Base-by-base conservation (phyloP, 345 rosid species). In the Raphanus sativus region DNA sequence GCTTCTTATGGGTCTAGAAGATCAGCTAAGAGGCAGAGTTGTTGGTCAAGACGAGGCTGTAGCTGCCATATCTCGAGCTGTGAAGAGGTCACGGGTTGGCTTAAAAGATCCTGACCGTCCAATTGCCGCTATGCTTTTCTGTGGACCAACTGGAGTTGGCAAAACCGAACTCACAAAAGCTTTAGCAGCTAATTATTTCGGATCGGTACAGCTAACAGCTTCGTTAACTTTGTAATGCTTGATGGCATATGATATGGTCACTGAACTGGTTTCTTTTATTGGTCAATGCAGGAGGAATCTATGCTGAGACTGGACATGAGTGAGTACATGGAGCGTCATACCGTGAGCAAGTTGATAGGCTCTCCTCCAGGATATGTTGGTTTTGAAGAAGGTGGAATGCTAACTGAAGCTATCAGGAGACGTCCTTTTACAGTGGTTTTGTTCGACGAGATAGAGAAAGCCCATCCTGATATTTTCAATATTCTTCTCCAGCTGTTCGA, bases 271-370 rank as follows among this genome's bases (percentile, higher is more conserved):
- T 65, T 32, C 29, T 65, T 65, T 70, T 59, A 70, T 70, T 61
- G 69, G 60, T 75, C 65, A 26, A 33, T 64, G 28, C 86, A 95
- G 99, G 99, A 95, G 81, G 88, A 87, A 29, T 88, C 98, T 15
- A 90, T 95, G 96, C 84, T 95, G 80, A 87, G 99, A 82, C 77
- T 95, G 85, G 99, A 95, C 89, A 95, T 95, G 99, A 95, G 99
- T 67, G 99, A 95, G 82, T 95, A 89, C 78, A 95, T 95, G 99
- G 99, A 95, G 88, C 92, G 98, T 38, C 97, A 89, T 81, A 87
- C 96, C 4, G 97, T 95, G 69, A 95, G 98, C 85, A 95, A 95
- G 82, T 76, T 95, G 81, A 89, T 95, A 59, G 99, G 99, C 34
- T 85, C 98, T 64, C 99, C 99, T 50, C 98, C 98, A 0, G 99